Percentiles rank a stretch among this genome's conserved stretches.
Conservation (phyloP, 1,284 basidiomycete genomes). For the Gymnopus androsaceus region DNA sequence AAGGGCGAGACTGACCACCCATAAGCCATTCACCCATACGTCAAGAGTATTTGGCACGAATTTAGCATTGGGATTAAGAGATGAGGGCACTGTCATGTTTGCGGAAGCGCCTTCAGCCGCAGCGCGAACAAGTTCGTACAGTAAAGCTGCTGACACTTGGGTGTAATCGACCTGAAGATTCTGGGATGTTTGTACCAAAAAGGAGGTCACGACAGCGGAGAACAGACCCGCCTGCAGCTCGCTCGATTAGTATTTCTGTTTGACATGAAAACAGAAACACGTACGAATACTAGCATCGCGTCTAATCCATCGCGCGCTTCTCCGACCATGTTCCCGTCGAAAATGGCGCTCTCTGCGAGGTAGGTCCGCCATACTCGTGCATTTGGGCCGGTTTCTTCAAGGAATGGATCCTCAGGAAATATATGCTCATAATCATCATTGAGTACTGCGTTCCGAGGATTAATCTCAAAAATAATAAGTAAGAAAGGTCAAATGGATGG, state of each 20-base stretch:
- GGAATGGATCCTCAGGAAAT: background rate
- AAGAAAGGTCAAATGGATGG: too few relatives aligned
- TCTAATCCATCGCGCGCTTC: constrained; percentile 8
- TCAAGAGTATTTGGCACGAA: background rate
- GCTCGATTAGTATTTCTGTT: too few relatives aligned
- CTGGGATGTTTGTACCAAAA: constrained; percentile 19
- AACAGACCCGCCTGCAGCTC: constrained; percentile 16
- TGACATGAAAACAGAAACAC: background rate
- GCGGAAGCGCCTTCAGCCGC: constrained; percentile 1
- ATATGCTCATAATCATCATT: background rate
- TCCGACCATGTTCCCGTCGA: constrained; percentile 12
- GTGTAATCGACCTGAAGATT: constrained; percentile 11
- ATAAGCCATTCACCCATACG: constrained; percentile 16
- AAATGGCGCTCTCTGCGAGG: constrained; percentile 7
- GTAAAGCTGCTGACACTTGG: constrained; percentile 1
- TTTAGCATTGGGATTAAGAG: background rate
- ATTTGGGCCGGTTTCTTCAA: constrained; percentile 1
- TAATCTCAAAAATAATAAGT: too few relatives aligned
- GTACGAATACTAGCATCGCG: constrained; percentile 11
- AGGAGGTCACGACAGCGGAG: constrained; percentile 19
- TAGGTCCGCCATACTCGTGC: constrained; percentile 8
- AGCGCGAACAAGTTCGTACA: constrained; percentile 16
- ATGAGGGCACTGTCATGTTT: background rate
- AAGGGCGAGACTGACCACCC: constrained; percentile 9
- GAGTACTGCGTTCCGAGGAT: too few relatives aligned